Conservation (phyloP, 2,329 filamentous ascomycete species). For the Claviceps sorghi region DNA sequence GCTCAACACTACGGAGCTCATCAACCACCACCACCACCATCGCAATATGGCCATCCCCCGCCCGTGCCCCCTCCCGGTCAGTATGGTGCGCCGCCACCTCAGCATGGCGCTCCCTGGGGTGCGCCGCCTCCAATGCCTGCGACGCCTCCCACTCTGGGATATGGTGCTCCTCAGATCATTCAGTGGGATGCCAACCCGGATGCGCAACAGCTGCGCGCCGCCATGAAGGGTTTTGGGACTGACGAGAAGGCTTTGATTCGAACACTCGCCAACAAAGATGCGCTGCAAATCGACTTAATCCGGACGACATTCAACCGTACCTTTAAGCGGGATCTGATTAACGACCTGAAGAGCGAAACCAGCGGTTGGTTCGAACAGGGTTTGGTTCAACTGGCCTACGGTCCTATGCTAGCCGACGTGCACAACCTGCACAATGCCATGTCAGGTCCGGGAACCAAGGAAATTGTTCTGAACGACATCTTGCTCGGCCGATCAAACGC, state of each 20-base stretch:
- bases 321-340: constrained; percentile 53
- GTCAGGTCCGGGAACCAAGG: constrained; percentile 72
- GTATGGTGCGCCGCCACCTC: constrained; percentile 27
- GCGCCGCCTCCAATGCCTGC: constrained; percentile 33
- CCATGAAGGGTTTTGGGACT: constrained; percentile 91
- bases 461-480: constrained; percentile 71
- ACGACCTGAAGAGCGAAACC: constrained; percentile 67
- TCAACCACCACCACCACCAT: constrained; percentile 11
- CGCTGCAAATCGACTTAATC: constrained; percentile 59
- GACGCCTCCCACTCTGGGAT: constrained; percentile 57
- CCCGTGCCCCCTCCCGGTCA: constrained; percentile 13
- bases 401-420: constrained; percentile 66
- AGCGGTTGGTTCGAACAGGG: constrained; percentile 60
- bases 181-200: constrained; percentile 54
- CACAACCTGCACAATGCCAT: constrained; percentile 57
- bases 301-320: constrained; percentile 50
- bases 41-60: constrained; percentile 8
- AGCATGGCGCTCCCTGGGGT: constrained; percentile 19
- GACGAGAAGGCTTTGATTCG: constrained; percentile 66
- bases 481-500: constrained; percentile 73
- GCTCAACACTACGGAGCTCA: constrained; percentile 17
- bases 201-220: constrained; percentile 56
- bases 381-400: constrained; percentile 59
- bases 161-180: constrained; percentile 55
- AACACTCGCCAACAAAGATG: constrained; percentile 57